phyloP scores from a whole-genome alignment of 306 rosid species.

The Citrullus mucosospermus region DNA sequence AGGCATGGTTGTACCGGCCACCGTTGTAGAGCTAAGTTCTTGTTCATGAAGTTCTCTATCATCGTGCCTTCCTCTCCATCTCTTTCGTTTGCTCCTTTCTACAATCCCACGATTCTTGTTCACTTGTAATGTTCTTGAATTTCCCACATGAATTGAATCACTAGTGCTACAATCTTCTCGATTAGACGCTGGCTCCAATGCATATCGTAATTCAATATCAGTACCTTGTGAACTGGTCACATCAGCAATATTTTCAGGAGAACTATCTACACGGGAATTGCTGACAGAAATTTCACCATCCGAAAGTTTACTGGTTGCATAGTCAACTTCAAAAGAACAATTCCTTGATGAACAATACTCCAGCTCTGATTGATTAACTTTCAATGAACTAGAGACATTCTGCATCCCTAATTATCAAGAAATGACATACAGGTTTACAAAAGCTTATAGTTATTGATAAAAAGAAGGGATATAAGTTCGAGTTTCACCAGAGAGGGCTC shows the following conservation, averaged over 20 bases:
- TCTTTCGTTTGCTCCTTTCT: constrained; percentile 83
- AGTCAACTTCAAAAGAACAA: constrained; percentile 49
- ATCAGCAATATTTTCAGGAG: constrained; percentile 75
- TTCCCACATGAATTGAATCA: constrained; percentile 51
- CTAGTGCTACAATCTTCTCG: constrained; percentile 96
- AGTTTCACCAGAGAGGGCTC: constrained; percentile 23
- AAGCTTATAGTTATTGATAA: neutral
- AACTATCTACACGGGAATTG: constrained; percentile 37
- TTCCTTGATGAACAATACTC: constrained; percentile 49
- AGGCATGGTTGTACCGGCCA: constrained; percentile 17
- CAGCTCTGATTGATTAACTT: constrained; percentile 37
- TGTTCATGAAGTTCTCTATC: constrained; percentile 37
- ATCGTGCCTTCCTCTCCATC: constrained; percentile 91
- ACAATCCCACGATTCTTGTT: constrained; percentile 45
- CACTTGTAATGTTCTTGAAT: constrained; percentile 38
- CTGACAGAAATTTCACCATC: constrained; percentile 74
- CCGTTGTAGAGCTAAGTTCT: constrained; percentile 36
- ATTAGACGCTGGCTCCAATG: constrained; percentile 39
- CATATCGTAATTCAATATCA: constrained; percentile 61
- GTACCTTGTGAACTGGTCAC: constrained; percentile 47
- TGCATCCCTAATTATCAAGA: constrained; percentile 35
- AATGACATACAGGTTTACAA: constrained; percentile 11
- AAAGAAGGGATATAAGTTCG: neutral
- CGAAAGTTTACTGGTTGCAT: constrained; percentile 51
- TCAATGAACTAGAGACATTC: constrained; percentile 32